A percentile compares a stretch with the other conserved stretches of the same genome.
Conservation (phyloP, 495 filamentous ascomycete species). For the Trichoderma virens region DNA sequence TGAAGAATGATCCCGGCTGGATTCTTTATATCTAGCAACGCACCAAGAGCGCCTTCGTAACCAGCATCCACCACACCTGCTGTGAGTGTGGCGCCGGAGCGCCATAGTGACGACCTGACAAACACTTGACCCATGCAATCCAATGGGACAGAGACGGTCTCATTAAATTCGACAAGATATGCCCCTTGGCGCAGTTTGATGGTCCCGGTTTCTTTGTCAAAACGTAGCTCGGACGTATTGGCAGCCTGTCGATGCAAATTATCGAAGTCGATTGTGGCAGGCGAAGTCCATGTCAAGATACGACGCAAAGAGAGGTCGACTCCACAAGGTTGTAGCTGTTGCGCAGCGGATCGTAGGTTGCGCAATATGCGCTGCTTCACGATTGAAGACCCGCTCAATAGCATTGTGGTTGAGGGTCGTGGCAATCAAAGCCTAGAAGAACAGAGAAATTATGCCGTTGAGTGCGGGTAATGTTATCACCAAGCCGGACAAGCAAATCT, state of each 20-base stretch:
- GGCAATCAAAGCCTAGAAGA: neutral
- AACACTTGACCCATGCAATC: conserved; percentile 36
- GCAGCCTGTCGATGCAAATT: conserved; percentile 31
- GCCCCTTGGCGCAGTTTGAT: conserved; percentile 24
- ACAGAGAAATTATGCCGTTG: no score
- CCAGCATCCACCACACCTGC: conserved; percentile 41
- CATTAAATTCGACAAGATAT: conserved; percentile 44
- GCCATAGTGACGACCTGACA: conserved; percentile 31
- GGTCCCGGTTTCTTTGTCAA: conserved; percentile 16
- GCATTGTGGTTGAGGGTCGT: neutral
- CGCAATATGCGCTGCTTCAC: conserved; percentile 24
- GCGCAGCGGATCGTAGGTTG: conserved; percentile 22
- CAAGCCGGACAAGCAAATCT: no score
- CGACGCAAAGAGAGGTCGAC: conserved; percentile 33
- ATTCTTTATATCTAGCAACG: conserved; percentile 36
- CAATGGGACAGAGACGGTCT: conserved; percentile 32
- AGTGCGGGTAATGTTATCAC: no score
- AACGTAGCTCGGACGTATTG: conserved; percentile 16
- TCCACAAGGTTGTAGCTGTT: conserved; percentile 37
- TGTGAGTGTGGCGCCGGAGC: conserved; percentile 29
- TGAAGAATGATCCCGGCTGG: conserved; percentile 26
- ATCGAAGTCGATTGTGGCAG: conserved; percentile 37
- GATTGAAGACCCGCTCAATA: conserved; percentile 18
- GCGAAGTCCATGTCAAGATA: conserved; percentile 30
- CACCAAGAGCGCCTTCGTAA: conserved; percentile 40